Evolutionary conservation across 306 rosid genomes (phyloP), one percentile per base, ranked within the genome.

Genomic region (Malus domestica): DNA sequence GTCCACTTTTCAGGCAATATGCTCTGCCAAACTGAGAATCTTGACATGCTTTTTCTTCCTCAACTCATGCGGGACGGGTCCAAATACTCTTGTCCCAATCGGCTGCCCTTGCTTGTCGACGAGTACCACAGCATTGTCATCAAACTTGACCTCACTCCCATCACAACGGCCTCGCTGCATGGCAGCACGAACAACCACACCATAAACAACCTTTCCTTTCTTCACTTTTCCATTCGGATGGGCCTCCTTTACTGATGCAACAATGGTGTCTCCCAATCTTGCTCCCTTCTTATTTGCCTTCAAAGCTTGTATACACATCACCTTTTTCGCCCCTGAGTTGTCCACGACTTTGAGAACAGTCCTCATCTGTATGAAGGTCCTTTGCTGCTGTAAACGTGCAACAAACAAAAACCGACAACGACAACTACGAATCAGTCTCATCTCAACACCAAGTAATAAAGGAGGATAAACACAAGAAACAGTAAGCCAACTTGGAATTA

Each of bases 91-190:
- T 0, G 97, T 94, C n/a, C 98, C 97, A 40, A 89, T 89, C 13
- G 98, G 96, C 70, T 90, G 95, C 23, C 98, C 96, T 83, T 92
- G 95, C 87, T 94, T 94, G 90, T 94, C 95, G 20, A 90, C 93
- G 23, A 90, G 90, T 27, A 93, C 93, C 70, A 86, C 97, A 9
- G 91, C 92, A 69, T 93, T 90, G 74, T 93, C 97, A 78, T 92
- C 96, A 75, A 92, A 86, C 89, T 86, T 92, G 79, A 92, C 93
- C 87, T 92, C 97, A 51, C 97, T 94, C 75, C 98, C 96, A 68
- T 94, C 96, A 49, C 93, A 90, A 0, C 96, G 89, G 27, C 97
- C 93, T 61, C 35, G 69, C 75, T 83, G 97, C 97, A 90, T 88
- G 4, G 96, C 92, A 0, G 93, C 92, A 23, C 89, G 85, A 35